Conservation (phyloP, 163 green algal species). For the Volvox carteri region DNA sequence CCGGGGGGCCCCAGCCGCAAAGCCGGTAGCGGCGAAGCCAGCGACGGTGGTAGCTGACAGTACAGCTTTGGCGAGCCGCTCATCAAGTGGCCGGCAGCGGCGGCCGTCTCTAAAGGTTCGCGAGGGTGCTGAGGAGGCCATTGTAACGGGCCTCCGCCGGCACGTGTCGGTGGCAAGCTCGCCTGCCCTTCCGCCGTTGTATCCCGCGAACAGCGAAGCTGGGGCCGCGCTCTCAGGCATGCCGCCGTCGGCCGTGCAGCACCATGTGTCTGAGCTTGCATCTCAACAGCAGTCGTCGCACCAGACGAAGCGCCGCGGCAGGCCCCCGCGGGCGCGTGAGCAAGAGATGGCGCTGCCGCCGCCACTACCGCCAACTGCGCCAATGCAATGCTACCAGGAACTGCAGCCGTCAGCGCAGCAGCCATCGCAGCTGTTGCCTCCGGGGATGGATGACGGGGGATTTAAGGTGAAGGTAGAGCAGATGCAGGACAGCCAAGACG, state of each 20-base stretch:
- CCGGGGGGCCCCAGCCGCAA: background rate
- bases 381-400: background rate
- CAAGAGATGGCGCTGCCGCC: too few relatives aligned
- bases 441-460: too few relatives aligned
- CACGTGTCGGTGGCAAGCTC: background rate
- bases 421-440: background rate
- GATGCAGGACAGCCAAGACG: background rate
- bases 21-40: background rate
- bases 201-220: background rate
- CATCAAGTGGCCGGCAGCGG: slow-evolving; percentile 21
- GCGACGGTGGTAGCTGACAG: background rate
- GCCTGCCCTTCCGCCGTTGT: background rate
- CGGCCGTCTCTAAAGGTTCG: slow-evolving; percentile 40
- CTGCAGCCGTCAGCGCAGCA: background rate
- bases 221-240: background rate
- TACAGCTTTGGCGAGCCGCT: background rate
- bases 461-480: background rate
- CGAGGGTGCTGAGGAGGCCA: background rate
- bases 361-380: background rate
- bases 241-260: background rate
- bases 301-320: background rate
- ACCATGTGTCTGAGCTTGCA: background rate
- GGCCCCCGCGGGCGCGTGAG: background rate
- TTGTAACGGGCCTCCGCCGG: background rate
- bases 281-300: background rate